Conservation (phyloP, 2,329 filamentous ascomycete genomes). For the Erysiphe pulchra region DNA sequence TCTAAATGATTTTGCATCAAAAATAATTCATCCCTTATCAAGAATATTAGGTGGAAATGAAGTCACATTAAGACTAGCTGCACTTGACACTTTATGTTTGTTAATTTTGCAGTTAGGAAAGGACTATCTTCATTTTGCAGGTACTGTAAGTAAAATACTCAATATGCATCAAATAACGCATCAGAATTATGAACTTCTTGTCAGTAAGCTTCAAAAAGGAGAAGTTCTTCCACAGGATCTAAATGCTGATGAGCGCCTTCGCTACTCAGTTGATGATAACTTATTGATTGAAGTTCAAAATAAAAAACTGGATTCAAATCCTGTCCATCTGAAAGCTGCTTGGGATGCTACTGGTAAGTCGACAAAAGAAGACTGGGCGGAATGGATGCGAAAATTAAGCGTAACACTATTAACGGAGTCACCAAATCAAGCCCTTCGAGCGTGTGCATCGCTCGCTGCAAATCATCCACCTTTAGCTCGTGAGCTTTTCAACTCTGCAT, state of each 20-base stretch:
- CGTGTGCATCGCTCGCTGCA: constrained; percentile 74
- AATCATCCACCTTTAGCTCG: constrained; percentile 78
- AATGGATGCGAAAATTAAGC: constrained; percentile 94
- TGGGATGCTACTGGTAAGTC: constrained; percentile 96
- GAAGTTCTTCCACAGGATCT: constrained; percentile 89
- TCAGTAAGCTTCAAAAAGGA: constrained; percentile 80
- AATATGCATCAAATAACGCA: constrained; percentile 61
- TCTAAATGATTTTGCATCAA: constrained; percentile 84
- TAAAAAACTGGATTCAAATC: constrained; percentile 92
- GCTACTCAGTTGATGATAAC: constrained; percentile 53
- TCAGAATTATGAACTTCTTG: constrained; percentile 73
- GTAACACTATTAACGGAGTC: constrained; percentile 87
- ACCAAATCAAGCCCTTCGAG: constrained; percentile 79
- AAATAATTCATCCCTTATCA: constrained; percentile 83
- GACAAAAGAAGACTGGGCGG: constrained; percentile 95
- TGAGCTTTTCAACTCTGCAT: constrained; percentile 93
- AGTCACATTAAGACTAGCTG: constrained; percentile 46
- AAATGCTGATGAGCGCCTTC: constrained; percentile 61
- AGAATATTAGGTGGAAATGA: constrained; percentile 56
- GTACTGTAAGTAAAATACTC: constrained; percentile 73
- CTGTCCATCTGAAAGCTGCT: constrained; percentile 84
- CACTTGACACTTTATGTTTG: constrained; percentile 81
- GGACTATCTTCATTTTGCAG: constrained; percentile 84
- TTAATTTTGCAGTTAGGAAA: constrained; percentile 88
- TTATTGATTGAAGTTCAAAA: constrained; percentile 61